phyloP scores from a whole-genome alignment of 306 rosid species.

The Quercus aquifolioides region DNA sequence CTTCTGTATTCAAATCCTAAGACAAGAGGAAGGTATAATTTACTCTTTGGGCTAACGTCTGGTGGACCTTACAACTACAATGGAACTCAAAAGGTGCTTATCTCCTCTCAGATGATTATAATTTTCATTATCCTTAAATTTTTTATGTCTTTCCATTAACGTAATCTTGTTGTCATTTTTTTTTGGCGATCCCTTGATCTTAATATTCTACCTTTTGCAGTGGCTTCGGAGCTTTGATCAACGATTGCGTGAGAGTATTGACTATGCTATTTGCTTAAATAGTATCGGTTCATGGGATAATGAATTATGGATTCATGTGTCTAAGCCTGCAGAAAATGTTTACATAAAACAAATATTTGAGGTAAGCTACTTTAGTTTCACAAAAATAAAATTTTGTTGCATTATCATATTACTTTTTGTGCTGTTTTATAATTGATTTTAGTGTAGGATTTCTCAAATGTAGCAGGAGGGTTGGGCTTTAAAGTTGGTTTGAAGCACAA shows the following conservation, averaged over 20 bases:
- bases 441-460: conserved; percentile 81
- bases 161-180: neutral
- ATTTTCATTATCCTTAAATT: conserved; percentile 12
- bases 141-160: conserved; percentile 5
- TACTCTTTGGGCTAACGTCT: conserved; percentile 93
- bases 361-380: conserved; percentile 45
- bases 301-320: conserved; percentile 90
- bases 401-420: conserved; percentile 19
- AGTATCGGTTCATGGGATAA: conserved; percentile 94
- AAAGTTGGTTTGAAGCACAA: conserved; percentile 86
- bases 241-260: conserved; percentile 93
- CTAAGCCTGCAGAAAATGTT: conserved; percentile 96
- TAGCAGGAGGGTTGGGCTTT: conserved; percentile 81
- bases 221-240: conserved; percentile 98
- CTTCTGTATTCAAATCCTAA: conserved; percentile 88
- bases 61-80: conserved; percentile 98
- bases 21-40: conserved; percentile 94
- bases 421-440: conserved; percentile 25
- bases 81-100: conserved; percentile 85
- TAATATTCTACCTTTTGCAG: conserved; percentile 41
- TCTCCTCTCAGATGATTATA: conserved; percentile 2
- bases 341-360: conserved; percentile 83
- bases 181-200: conserved; percentile 14
- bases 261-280: conserved; percentile 90
- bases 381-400: neutral